Percentiles rank a stretch among this genome's conserved stretches.
phyloP scores from a whole-genome alignment of 2,329 filamentous ascomycete species.

The Delphinella strobiligena region DNA sequence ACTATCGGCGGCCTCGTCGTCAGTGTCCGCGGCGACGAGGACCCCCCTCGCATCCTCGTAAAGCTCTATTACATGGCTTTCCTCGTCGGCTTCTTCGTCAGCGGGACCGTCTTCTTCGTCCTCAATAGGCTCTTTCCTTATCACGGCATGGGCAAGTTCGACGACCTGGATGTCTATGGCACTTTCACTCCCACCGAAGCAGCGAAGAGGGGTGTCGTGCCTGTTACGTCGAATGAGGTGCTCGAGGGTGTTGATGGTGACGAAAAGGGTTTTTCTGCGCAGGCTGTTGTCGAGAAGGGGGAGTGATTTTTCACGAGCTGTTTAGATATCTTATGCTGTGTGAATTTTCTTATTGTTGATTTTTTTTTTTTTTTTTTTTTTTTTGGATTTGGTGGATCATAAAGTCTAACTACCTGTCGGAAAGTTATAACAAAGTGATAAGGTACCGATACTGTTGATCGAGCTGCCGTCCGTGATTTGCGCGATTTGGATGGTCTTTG shows the following conservation, averaged over 20 bases:
- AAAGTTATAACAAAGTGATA: no score
- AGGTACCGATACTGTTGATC: no score
- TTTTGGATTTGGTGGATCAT: no score
- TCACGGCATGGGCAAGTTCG: conserved; percentile 28
- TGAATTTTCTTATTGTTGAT: no score
- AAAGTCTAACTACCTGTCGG: no score
- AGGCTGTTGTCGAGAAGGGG: conserved; percentile 1
- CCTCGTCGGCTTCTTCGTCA: conserved; percentile 23
- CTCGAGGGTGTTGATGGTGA: neutral
- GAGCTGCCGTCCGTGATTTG: no score
- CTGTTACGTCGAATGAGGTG: conserved; percentile 11
- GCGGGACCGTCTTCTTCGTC: conserved; percentile 9
- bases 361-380: no score
- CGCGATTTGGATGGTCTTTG: no score
- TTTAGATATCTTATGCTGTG: no score
- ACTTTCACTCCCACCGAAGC: conserved; percentile 35
- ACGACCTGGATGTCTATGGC: conserved; percentile 32
- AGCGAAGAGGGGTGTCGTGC: conserved; percentile 26
- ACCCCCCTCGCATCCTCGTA: conserved; percentile 26
- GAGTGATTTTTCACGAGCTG: no score
- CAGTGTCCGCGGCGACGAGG: conserved; percentile 21
- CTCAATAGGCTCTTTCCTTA: conserved; percentile 30
- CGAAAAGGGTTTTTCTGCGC: neutral
- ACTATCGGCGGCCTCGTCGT: conserved; percentile 31
- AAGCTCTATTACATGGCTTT: conserved; percentile 38